Percentiles rank a stretch among this genome's conserved stretches.
phyloP scores from a whole-genome alignment of 768 basidiomycete genomes.

The Dentipellis sp. region DNA sequence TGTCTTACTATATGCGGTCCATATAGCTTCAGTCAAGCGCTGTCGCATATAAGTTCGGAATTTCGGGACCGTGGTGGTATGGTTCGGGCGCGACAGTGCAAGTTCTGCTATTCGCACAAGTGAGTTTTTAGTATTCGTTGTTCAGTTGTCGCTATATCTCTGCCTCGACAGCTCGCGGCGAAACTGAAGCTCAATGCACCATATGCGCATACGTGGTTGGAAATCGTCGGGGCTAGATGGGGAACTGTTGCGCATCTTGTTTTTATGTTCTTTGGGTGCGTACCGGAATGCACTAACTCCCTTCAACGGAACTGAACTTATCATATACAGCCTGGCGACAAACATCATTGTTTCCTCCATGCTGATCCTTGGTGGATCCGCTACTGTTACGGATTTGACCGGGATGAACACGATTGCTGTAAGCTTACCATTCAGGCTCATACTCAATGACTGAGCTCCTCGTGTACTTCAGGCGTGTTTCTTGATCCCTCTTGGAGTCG shows the following conservation, averaged over 20 bases:
- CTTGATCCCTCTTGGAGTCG: conserved; percentile 80
- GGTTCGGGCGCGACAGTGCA: conserved; percentile 85
- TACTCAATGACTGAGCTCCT: neutral
- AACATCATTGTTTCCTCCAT: conserved; percentile 90
- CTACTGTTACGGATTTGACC: conserved; percentile 80
- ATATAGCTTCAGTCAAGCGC: conserved; percentile 67
- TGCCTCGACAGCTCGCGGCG: conserved; percentile 54
- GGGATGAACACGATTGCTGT: conserved; percentile 85
- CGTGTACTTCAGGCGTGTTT: conserved; percentile 57
- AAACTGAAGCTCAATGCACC: conserved; percentile 92
- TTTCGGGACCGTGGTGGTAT: conserved; percentile 88
- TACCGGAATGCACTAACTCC: conserved; percentile 1
- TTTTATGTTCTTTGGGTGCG: conserved; percentile 83
- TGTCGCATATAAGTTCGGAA: conserved; percentile 78
- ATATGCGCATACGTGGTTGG: conserved; percentile 80
- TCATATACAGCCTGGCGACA: conserved; percentile 56
- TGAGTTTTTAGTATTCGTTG: conserved; percentile 15
- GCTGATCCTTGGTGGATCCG: conserved; percentile 73
- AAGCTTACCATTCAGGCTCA: conserved; percentile 10
- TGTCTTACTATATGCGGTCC: conserved; percentile 1
- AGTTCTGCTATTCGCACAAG: conserved; percentile 84
- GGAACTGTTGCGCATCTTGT: conserved; percentile 69
- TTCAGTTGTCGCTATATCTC: neutral
- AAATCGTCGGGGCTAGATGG: conserved; percentile 78
- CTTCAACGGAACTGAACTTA: neutral